phyloP scores from a whole-genome alignment of 2,329 filamentous ascomycete genomes.

The Biscogniauxia marginata region DNA sequence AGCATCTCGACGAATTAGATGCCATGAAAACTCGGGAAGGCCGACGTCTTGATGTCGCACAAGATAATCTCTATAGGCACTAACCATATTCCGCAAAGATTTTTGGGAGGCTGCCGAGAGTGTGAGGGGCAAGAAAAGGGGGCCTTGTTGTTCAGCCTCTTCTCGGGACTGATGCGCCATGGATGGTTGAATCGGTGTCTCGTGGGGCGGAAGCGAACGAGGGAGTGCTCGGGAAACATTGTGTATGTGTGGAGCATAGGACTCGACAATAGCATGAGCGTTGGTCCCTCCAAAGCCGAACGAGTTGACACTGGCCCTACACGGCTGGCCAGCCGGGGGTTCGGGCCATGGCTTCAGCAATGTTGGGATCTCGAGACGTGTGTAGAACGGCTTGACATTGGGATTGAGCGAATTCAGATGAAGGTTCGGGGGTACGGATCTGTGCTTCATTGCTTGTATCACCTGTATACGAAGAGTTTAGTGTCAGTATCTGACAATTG shows the following conservation, averaged over 20 bases:
- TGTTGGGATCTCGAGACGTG: slow-evolving; percentile 36
- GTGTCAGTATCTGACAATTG: neutral
- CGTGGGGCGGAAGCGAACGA: neutral
- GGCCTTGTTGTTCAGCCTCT: neutral
- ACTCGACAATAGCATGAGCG: slow-evolving; percentile 43
- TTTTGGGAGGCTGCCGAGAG: slow-evolving; percentile 38
- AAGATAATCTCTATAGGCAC: slow-evolving; percentile 32
- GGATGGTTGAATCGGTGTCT: neutral
- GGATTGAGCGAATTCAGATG: slow-evolving; percentile 42
- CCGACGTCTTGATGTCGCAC: slow-evolving; percentile 1
- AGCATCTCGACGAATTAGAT: slow-evolving; percentile 32
- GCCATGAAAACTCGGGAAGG: slow-evolving; percentile 32
- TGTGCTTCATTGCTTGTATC: slow-evolving; percentile 40
- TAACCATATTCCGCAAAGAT: slow-evolving; percentile 31
- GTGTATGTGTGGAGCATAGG: slow-evolving; percentile 36
- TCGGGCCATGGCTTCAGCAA: slow-evolving; percentile 34
- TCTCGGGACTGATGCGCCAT: neutral
- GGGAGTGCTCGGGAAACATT: neutral
- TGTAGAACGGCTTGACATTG: slow-evolving; percentile 36
- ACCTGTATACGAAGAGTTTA: slow-evolving; percentile 17
- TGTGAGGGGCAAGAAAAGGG: slow-evolving; percentile 34
- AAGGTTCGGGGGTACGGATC: slow-evolving; percentile 41
- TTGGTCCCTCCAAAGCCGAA: slow-evolving; percentile 48
- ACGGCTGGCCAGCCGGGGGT: slow-evolving; percentile 35
- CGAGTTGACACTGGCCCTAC: slow-evolving; percentile 43